phyloP scores from a whole-genome alignment of 1,284 basidiomycete species.

The Trichosporon coremiiforme region DNA sequence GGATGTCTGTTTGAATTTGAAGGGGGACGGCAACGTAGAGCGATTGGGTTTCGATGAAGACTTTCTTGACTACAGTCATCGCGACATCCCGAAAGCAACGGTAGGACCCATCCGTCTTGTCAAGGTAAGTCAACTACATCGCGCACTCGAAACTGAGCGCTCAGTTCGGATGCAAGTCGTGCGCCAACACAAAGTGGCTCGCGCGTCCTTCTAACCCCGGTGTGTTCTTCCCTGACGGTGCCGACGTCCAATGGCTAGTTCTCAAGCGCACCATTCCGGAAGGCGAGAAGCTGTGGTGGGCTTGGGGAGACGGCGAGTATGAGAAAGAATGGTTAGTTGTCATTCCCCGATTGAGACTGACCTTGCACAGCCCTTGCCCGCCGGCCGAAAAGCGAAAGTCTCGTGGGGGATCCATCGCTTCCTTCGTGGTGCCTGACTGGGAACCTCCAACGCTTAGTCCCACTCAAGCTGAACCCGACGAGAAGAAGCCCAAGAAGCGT shows the following conservation, averaged over 20 bases:
- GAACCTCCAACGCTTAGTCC: conserved; percentile 6
- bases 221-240: conserved; percentile 16
- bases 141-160: background rate
- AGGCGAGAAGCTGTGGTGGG: conserved; percentile 20
- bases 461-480: background rate
- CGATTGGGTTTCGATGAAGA: conserved; percentile 17
- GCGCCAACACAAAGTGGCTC: conserved; percentile 17
- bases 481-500: conserved; percentile 6
- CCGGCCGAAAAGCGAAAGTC: conserved; percentile 9
- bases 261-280: conserved; percentile 12
- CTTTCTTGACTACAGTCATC: conserved; percentile 12
- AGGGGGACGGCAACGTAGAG: conserved; percentile 15
- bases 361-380: conserved; percentile 5
- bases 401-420: conserved; percentile 1
- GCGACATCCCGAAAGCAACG: conserved; percentile 13
- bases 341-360: background rate
- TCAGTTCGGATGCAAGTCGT: conserved; percentile 18
- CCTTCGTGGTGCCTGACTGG: conserved; percentile 15
- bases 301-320: conserved; percentile 10
- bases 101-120: conserved; percentile 20
- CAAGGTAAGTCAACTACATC: background rate
- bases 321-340: conserved; percentile 8
- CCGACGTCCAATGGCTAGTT: conserved; percentile 8
- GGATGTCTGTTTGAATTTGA: conserved; percentile 15
- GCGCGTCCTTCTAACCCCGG: background rate